Evolutionary conservation across 1,284 basidiomycete species (phyloP).

Genomic region (Thecaphora thlaspeos): DNA sequence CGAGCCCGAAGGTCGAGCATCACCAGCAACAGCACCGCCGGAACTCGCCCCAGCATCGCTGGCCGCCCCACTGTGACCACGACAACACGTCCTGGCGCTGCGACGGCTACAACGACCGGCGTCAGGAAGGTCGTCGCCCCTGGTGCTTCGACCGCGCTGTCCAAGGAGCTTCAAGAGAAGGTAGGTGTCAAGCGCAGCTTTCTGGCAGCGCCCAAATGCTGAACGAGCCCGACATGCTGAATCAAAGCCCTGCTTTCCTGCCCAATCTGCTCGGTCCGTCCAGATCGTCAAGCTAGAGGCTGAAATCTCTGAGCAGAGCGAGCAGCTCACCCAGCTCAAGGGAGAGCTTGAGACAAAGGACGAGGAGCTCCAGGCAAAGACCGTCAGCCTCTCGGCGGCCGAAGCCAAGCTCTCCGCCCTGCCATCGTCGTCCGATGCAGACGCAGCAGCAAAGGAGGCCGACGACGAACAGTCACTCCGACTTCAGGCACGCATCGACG

Average conservation of each 20-base stretch:
- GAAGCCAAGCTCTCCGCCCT: constrained; percentile 25
- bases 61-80: constrained; percentile 19
- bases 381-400: constrained; percentile 29
- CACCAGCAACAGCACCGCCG: constrained; percentile 24
- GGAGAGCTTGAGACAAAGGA: constrained; percentile 38
- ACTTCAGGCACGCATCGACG: constrained; percentile 9
- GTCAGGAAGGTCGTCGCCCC: constrained; percentile 12
- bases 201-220: too few relatives aligned
- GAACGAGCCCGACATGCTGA: too few relatives aligned
- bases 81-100: constrained; percentile 6
- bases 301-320: constrained; percentile 37
- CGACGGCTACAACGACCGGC: constrained; percentile 5
- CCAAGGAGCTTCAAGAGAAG: too few relatives aligned
- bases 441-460: constrained; percentile 3
- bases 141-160: neutral
- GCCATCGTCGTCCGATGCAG: constrained; percentile 2
- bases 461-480: neutral
- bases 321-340: constrained; percentile 32
- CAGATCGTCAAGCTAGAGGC: constrained; percentile 29
- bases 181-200: too few relatives aligned
- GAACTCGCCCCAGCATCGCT: constrained; percentile 15
- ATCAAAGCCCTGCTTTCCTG: too few relatives aligned
- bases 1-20: constrained; percentile 27
- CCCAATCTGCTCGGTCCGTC: constrained; percentile 6
- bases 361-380: constrained; percentile 36